These are phyloP conservation scores for Fusarium torulosum DNA, from an alignment of 2,329 filamentous ascomycete species.

Conservation along the genomic window DNA sequence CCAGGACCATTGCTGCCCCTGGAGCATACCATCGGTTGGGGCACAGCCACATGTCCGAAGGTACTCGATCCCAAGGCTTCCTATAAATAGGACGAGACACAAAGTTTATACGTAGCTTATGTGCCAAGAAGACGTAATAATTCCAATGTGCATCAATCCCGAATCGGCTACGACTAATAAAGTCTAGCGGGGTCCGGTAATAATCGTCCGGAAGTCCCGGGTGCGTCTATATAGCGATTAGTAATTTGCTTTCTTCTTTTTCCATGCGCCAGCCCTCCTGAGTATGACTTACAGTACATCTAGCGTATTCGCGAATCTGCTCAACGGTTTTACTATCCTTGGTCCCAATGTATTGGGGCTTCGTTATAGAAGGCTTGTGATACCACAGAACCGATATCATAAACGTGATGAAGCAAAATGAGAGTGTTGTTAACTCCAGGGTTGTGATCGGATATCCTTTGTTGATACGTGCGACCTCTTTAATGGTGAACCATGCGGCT, in stretches of 20 bases:
- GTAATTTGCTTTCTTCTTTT: neutral
- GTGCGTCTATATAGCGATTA: slow-evolving; percentile 43
- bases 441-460: slow-evolving; percentile 44
- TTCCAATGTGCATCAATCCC: slow-evolving; percentile 41
- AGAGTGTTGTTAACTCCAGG: slow-evolving; percentile 47
- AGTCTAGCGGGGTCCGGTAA: slow-evolving; percentile 52
- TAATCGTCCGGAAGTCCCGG: slow-evolving; percentile 36
- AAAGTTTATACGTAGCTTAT: slow-evolving; percentile 33
- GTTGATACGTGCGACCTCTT: slow-evolving; percentile 35
- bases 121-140: slow-evolving; percentile 36
- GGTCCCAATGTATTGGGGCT: slow-evolving; percentile 11
- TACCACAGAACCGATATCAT: slow-evolving; percentile 39
- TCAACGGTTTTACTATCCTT: slow-evolving; percentile 21
- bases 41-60: neutral
- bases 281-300: slow-evolving; percentile 1
- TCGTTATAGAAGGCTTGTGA: slow-evolving; percentile 38
- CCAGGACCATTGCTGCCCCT: neutral
- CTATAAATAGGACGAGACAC: slow-evolving; percentile 31
- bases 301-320: slow-evolving; percentile 17
- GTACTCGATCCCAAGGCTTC: slow-evolving; percentile 42
- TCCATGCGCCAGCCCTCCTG: too few species aligned
- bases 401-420: slow-evolving; percentile 45
- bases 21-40: neutral
- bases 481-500: slow-evolving; percentile 43
- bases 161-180: slow-evolving; percentile 41